Evolutionary conservation across 116 monocot genomes (phyloP), one percentile per base, ranked within the genome.

Genomic region (Cymodocea nodosa): DNA sequence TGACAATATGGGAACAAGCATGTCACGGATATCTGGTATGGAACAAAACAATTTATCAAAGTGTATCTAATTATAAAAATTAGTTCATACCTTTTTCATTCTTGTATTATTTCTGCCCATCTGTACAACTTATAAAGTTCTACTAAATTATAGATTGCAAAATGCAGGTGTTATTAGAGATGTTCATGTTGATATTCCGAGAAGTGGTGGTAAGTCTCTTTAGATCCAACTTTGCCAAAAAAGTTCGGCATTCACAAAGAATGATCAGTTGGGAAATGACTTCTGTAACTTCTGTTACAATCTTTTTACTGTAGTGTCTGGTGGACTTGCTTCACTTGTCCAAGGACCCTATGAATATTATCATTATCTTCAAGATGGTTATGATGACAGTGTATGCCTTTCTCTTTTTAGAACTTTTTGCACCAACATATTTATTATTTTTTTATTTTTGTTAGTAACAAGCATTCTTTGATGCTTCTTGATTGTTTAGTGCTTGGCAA

Each of bases 341-440:
- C 83, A 90, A 69, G 95, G 95, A 35, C 90, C 95, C 19, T 95
- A 95, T 80, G 87, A 90, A 69, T 95, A 95, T 55, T 95, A 83
- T 63, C 95, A 95, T 87, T 95, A 95, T 62, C 81, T 95, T 67
- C 94, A 64, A 51, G 79, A 83, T 85, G 87, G 95, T 52, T 77
- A 90, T 65, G 95, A 95, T 83, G 95, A 95, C 76, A 95, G 73
- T 82, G 95, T 95, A 51, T 60, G 7, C 34, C 23, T 34, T 18
- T 36, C 39, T 62, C 37, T 44, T 44, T 8, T 44, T 18, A 62
- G 11, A 62, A 37, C 62, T 35, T 60, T 1, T 62, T 39, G 15
- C 37, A 62, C 19, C 9, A 23, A 3, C 22, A n/a, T 36, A 60
- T 17, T 60, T 30, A 35, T 60, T 16, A 54, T 2, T 59, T 16